Evolutionary conservation across 768 basidiomycete genomes (phyloP), one percentile per base, ranked within the genome.

Genomic region (Cyathus striatus): DNA sequence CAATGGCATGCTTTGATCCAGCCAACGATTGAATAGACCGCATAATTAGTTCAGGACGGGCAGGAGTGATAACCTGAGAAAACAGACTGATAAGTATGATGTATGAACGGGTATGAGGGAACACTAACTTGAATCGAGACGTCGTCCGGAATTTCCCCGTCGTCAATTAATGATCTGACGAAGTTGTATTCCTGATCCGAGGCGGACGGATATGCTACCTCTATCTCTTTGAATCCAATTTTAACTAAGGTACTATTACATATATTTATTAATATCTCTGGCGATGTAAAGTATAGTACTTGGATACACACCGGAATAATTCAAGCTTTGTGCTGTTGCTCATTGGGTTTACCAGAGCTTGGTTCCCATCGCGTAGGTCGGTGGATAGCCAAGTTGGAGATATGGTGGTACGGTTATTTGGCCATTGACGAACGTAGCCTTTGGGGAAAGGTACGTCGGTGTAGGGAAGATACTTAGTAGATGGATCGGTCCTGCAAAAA

Each of bases 361-460:
- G 96, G 60, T 99, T 98, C 43, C 96, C 96, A 70, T 98, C 96
- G 36, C 96, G 80, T 39, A 99, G 79, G 68, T 98, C 95, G n/a
- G 94, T 97, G 23, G 91, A 94, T 49, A 97, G 76, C 96, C 96
- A 99, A 49, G 94, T 86, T 30, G 96, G 96, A 3, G 88, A 79
- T 51, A 79, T 79, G 13, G 42, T 43, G 12, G 32, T 38, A 74
- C 73, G 82, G 60, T 86, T 84, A 26, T 86, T 81, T 3, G 95
- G 96, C 96, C 96, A 99, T 73, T 83, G 82, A 32, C 96, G 86
- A 62, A 85, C 73, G 39, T 76, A 36, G 20, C 23, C 42, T 16
- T 14, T 10, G 12, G 42, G 73, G 47, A 95, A 76, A 47, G 81
- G 71, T 43, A 96, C 62, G 17, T 92, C 84, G 30, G 78, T 81